Evolutionary conservation across 495 filamentous ascomycete species (phyloP).

Genomic region (Aspergillus heteromorphus): DNA sequence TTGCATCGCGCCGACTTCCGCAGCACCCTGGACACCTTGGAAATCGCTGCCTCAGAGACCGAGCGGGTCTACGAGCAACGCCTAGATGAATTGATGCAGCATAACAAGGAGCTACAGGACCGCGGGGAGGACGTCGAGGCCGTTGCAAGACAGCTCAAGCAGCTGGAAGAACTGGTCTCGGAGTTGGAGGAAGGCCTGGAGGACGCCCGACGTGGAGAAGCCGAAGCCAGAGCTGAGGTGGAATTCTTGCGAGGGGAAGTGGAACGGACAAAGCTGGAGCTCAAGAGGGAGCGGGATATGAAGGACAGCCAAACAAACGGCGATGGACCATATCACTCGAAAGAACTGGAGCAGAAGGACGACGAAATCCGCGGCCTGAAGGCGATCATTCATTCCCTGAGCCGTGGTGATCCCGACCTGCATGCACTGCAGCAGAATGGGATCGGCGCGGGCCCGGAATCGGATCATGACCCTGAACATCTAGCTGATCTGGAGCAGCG

Average conservation of each 20-base stretch:
- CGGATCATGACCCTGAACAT: slow-evolving; percentile 30
- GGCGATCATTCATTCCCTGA: slow-evolving; percentile 94
- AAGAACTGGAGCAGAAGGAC: slow-evolving; percentile 88
- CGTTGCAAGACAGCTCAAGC: slow-evolving; percentile 85
- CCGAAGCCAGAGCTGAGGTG: slow-evolving; percentile 91
- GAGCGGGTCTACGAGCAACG: slow-evolving; percentile 95
- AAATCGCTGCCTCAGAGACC: slow-evolving; percentile 93
- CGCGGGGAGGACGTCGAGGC: slow-evolving; percentile 83
- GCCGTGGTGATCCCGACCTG: slow-evolving; percentile 55
- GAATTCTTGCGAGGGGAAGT: slow-evolving; percentile 96
- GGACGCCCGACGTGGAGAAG: slow-evolving; percentile 92
- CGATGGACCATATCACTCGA: slow-evolving; percentile 44
- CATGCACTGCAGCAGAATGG: slow-evolving; percentile 26
- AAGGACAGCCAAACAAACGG: slow-evolving; percentile 48
- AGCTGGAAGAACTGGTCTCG: slow-evolving; percentile 90
- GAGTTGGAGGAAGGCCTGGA: slow-evolving; percentile 96
- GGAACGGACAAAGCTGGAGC: slow-evolving; percentile 84
- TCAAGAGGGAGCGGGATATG: slow-evolving; percentile 83
- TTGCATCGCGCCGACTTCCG: slow-evolving; percentile 92
- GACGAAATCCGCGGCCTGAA: slow-evolving; percentile 96
- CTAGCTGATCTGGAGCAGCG: slow-evolving; percentile 61
- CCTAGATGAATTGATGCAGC: slow-evolving; percentile 81
- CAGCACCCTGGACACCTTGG: slow-evolving; percentile 92
- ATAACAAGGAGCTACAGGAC: slow-evolving; percentile 76
- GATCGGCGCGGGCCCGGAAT: slow-evolving; percentile 5